phyloP scores from a whole-genome alignment of 164 flowering plant genomes.

The Aristolochia californica region DNA sequence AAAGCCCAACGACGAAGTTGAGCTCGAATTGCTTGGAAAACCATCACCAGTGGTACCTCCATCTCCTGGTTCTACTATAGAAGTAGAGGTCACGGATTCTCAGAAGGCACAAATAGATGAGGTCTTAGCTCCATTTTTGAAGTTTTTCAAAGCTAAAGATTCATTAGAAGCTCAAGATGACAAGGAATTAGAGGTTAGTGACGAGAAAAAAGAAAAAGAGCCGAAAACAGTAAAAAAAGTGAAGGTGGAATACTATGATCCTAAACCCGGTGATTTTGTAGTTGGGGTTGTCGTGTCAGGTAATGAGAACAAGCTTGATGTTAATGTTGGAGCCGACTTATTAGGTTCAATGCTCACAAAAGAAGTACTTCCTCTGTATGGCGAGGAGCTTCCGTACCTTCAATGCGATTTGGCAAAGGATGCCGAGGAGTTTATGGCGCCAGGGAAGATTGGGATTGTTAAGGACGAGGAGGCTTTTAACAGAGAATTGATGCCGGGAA shows the following conservation, averaged over 20 bases:
- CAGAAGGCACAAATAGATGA: conserved; percentile 31
- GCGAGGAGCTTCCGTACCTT: conserved; percentile 57
- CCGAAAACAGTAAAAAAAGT: conserved; percentile 21
- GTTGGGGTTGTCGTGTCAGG: conserved; percentile 98
- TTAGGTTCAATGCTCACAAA: conserved; percentile 91
- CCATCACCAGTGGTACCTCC: conserved; percentile 34
- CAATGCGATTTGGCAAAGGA: conserved; percentile 55
- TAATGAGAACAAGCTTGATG: conserved; percentile 87
- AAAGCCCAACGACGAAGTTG: conserved; percentile 7
- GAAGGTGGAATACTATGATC: conserved; percentile 69
- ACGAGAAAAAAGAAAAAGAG: conserved; percentile 8
- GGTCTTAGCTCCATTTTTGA: conserved; percentile 69
- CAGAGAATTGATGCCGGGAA: conserved; percentile 29
- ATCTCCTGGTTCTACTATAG: conserved; percentile 18
- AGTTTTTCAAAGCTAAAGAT: conserved; percentile 55
- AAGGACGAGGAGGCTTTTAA: conserved; percentile 50
- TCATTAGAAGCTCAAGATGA: conserved; percentile 20
- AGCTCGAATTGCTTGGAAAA: conserved; percentile 55
- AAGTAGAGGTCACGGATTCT: conserved; percentile 13
- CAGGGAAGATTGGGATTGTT: conserved; percentile 77
- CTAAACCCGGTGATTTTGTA: conserved; percentile 80
- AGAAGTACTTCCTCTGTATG: conserved; percentile 85
- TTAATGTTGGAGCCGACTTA: conserved; percentile 78
- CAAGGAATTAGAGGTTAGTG: conserved; percentile 14
- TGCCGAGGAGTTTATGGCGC: conserved; percentile 53